Evolutionary conservation across 805 yeast species (phyloP).

Genomic region (Yarrowia divulgata): DNA sequence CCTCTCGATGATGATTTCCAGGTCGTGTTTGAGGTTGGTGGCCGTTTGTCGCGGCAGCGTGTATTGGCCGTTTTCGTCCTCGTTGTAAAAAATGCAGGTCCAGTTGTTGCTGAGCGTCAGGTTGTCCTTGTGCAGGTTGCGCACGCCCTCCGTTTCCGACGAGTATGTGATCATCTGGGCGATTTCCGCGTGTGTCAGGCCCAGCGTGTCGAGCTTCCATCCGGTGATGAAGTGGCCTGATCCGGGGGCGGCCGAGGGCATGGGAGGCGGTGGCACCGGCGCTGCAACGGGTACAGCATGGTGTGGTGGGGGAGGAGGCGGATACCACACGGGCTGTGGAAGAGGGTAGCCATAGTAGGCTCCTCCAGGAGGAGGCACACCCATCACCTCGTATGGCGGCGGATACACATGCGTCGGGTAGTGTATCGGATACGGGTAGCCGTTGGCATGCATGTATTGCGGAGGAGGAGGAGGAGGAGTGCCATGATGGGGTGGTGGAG

Average conservation of each 20-base stretch:
- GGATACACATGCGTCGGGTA: slow-evolving; percentile 11
- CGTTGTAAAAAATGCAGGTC: slow-evolving; percentile 23
- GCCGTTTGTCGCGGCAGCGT: slow-evolving; percentile 7
- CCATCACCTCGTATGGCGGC: slow-evolving; percentile 11
- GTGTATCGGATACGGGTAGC: slow-evolving; percentile 6
- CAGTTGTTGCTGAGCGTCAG: slow-evolving; percentile 34
- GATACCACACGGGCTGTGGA: background rate
- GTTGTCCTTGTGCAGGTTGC: slow-evolving; percentile 6
- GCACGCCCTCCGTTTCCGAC: slow-evolving; percentile 16
- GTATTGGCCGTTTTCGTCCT: slow-evolving; percentile 4
- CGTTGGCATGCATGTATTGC: background rate
- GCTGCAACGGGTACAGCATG: background rate
- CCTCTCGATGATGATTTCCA: background rate
- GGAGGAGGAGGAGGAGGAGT: slow-evolving; percentile 1
- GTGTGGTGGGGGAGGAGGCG: background rate
- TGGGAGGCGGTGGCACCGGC: background rate
- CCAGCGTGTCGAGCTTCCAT: slow-evolving; percentile 29
- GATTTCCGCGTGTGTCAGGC: background rate
- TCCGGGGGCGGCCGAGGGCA: slow-evolving; percentile 2
- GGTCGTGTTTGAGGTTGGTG: slow-evolving; percentile 4
- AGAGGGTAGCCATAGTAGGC: background rate
- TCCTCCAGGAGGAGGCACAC: background rate
- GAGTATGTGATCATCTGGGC: slow-evolving; percentile 10
- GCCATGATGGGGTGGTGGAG: background rate
- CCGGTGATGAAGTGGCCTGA: slow-evolving; percentile 28